Conservation (phyloP, 2,329 filamentous ascomycete species). For the Septoria petroselini region DNA sequence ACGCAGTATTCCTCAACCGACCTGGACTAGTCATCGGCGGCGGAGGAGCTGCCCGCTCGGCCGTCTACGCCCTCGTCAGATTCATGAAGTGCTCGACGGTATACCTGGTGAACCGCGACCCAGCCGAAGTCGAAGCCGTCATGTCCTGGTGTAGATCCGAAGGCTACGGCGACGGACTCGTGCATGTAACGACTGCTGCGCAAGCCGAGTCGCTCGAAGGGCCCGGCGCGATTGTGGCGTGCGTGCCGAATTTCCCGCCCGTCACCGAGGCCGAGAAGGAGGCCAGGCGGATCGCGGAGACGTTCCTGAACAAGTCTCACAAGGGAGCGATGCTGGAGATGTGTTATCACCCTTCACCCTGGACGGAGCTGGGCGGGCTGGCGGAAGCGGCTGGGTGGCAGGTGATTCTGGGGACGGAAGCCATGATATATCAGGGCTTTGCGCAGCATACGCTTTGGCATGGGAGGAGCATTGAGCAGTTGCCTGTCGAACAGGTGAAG, state of each 20-base stretch:
- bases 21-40: constrained; percentile 74
- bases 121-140: constrained; percentile 63
- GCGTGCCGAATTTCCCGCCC: constrained; percentile 74
- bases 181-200: constrained; percentile 60
- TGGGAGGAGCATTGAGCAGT: constrained; percentile 50
- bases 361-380: constrained; percentile 63
- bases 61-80: constrained; percentile 70
- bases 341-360: constrained; percentile 74
- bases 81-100: constrained; percentile 66
- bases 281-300: constrained; percentile 56
- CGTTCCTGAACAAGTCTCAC: constrained; percentile 48
- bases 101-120: constrained; percentile 75
- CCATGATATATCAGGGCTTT: constrained; percentile 72
- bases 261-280: constrained; percentile 59
- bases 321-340: constrained; percentile 74
- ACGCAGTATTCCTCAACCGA: constrained; percentile 52
- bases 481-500: constrained; percentile 61
- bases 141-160: constrained; percentile 60
- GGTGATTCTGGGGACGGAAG: constrained; percentile 72
- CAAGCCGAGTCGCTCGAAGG: constrained; percentile 58
- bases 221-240: constrained; percentile 67
- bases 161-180: constrained; percentile 59
- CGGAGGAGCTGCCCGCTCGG: constrained; percentile 73
- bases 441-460: constrained; percentile 64
- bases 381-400: constrained; percentile 64